A percentile compares a stretch with the other conserved stretches of the same genome.
phyloP scores from a whole-genome alignment of 345 rosid genomes.

The Litchi chinensis region DNA sequence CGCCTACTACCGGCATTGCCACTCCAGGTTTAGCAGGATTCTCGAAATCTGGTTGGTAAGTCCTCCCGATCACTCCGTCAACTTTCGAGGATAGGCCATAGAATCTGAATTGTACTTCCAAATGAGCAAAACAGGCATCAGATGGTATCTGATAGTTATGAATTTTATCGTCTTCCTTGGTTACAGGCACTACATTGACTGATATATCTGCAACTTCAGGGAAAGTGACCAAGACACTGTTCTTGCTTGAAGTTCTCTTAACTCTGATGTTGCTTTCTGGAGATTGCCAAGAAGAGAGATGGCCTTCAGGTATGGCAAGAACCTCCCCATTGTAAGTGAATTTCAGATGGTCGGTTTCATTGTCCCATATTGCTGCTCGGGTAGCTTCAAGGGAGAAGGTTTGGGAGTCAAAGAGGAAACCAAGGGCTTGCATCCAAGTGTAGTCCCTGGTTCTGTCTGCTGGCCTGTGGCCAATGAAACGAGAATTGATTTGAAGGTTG shows the following conservation, averaged over 20 bases:
- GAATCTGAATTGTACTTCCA: slow-evolving; percentile 69
- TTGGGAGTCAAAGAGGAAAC: slow-evolving; percentile 51
- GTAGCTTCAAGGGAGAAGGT: slow-evolving; percentile 67
- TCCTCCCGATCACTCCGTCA: slow-evolving; percentile 71
- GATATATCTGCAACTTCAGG: slow-evolving; percentile 51
- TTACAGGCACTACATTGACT: slow-evolving; percentile 69
- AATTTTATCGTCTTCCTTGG: slow-evolving; percentile 64
- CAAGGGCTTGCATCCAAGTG: slow-evolving; percentile 72
- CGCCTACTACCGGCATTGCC: slow-evolving; percentile 62
- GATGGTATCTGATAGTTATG: slow-evolving; percentile 61
- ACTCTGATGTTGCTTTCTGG: slow-evolving; percentile 48
- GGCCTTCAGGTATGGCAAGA: slow-evolving; percentile 46
- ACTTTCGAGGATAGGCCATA: slow-evolving; percentile 54
- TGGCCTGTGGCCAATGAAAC: slow-evolving; percentile 64
- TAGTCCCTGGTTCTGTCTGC: slow-evolving; percentile 52
- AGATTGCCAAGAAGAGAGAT: slow-evolving; percentile 55
- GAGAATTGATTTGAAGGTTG: slow-evolving; percentile 59
- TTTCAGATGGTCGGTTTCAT: slow-evolving; percentile 54
- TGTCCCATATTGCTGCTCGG: slow-evolving; percentile 51
- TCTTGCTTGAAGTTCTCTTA: slow-evolving; percentile 56
- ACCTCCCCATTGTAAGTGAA: slow-evolving; percentile 57
- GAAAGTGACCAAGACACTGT: slow-evolving; percentile 49
- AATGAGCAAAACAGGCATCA: slow-evolving; percentile 64
- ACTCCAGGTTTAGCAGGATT: slow-evolving; percentile 69
- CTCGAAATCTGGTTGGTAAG: slow-evolving; percentile 60